Base-by-base conservation (phyloP, 73 alveolate species). In the Uronychia binucleata region DNA sequence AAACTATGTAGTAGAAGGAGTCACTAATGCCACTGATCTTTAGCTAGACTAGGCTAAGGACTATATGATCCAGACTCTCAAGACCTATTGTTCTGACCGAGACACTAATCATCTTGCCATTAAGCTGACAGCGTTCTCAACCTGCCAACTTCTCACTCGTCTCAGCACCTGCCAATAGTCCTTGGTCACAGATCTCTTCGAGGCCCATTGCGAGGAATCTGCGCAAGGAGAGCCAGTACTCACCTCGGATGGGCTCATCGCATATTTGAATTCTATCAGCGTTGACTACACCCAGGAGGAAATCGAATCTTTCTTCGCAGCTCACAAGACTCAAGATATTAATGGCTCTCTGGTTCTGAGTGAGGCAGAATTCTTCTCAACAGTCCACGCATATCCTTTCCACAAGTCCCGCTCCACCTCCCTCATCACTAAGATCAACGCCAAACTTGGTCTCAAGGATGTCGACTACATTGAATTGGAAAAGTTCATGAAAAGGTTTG, bases 1-100 rank as follows among this genome's bases (percentile, higher is more conserved):
- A 0, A 87, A 85, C 86, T 90, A 78, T 46, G 87, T 84, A 13
- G 88, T 85, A 0, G 93, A 89, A 67, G 94, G 96, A 34, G 0
- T 81, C 28, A 76, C 90, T 34, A 57, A 83, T 31, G 85, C 80
- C 83, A 78, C 79, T 59, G 84, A 77, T n/a, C 84, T 77, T 26
- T 33, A 35, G 58, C 33, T 86, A n/a, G 74, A 79, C 29, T 31
- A 35, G n/a, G 77, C 85, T 26, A 59, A 29, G 59, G 81, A 90
- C 60, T 91, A 78, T 33, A 29, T 90, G 29, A 74, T 86, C 30
- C 87, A 90, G 5, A 67, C 93, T 25, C 59, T 90, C 74, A 31
- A 28, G 0, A 31, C 78, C 13, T 46, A 58, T 0, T 60, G 88
- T n/a, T 86, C 78, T 0, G 84, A 33, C 28, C 77, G 60, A 31